Conservation (phyloP, 352 stramenopile species). For the Phytophthora crassamura region DNA sequence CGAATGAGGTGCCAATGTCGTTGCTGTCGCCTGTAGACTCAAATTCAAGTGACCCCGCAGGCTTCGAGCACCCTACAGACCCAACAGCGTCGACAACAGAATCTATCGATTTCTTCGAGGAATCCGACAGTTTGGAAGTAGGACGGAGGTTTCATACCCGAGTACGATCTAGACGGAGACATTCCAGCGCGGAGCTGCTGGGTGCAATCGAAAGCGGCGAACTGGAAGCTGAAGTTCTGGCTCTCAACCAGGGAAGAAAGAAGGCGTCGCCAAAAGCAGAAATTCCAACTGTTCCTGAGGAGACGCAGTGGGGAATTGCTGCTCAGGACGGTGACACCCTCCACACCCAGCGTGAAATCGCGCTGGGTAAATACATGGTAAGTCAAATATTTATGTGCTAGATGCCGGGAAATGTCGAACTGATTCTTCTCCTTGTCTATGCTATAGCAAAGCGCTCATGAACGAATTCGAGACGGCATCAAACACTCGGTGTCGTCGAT, state of each 20-base stretch:
- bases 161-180: conserved; percentile 34
- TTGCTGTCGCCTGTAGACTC: conserved; percentile 44
- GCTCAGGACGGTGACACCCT: conserved; percentile 38
- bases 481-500: conserved; percentile 44
- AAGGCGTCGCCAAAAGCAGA: conserved; percentile 27
- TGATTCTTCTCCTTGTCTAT: conserved; percentile 15
- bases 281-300: conserved; percentile 27
- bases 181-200: conserved; percentile 72
- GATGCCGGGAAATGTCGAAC: conserved; percentile 3
- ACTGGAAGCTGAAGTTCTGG: conserved; percentile 45
- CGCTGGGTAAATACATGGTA: conserved; percentile 83
- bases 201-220: conserved; percentile 67
- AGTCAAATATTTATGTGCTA: conserved; percentile 4
- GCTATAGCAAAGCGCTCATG: conserved; percentile 64
- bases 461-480: conserved; percentile 67
- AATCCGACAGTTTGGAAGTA: conserved; percentile 34
- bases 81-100: conserved; percentile 17
- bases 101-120: conserved; percentile 35
- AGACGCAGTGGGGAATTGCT: conserved; percentile 29
- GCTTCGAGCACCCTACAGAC: conserved; percentile 17
- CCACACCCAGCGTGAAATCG: conserved; percentile 64
- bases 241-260: conserved; percentile 27
- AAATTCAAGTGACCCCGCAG: conserved; percentile 30
- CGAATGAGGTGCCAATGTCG: conserved; percentile 21
- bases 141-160: conserved; percentile 19